A percentile compares a stretch with the other conserved stretches of the same genome.
Evolutionary conservation across 768 basidiomycete species (phyloP).

Genomic region (Lactarius hatsudake): DNA sequence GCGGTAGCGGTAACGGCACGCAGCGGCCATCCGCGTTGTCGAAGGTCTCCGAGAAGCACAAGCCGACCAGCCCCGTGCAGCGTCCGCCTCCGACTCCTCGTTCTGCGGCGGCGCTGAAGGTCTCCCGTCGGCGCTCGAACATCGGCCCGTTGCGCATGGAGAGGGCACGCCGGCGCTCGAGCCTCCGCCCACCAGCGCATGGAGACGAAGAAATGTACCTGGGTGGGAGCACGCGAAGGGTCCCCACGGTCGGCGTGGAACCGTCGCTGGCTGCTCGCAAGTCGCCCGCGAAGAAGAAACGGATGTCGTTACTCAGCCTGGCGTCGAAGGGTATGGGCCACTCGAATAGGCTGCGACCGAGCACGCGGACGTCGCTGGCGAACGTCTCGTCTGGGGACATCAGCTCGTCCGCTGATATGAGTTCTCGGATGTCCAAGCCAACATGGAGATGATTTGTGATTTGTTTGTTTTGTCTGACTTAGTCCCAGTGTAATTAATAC

Average conservation of each 20-base stretch:
- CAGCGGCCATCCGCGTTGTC: constrained; percentile 5
- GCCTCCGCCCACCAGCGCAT: constrained; percentile 71
- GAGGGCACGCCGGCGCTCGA: constrained; percentile 71
- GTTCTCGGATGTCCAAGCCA: constrained; percentile 40
- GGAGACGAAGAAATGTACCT: constrained; percentile 40
- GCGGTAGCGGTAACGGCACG: constrained; percentile 30
- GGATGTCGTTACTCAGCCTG: constrained; percentile 50
- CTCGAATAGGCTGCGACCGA: constrained; percentile 34
- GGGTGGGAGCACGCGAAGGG: constrained; percentile 39
- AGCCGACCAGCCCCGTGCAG: constrained; percentile 7
- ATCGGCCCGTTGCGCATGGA: constrained; percentile 75
- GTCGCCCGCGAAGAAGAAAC: constrained; percentile 63
- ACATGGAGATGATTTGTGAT: constrained; percentile 53
- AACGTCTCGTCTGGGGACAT: constrained; percentile 46
- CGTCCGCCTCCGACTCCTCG: constrained; percentile 15
- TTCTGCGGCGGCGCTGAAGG: constrained; percentile 32
- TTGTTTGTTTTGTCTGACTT: constrained; percentile 4
- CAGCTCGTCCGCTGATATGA: constrained; percentile 42
- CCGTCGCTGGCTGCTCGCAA: constrained; percentile 28
- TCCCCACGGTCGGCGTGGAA: constrained; percentile 34
- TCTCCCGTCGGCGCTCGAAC: constrained; percentile 61
- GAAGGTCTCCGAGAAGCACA: constrained; percentile 1
- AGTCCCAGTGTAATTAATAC: constrained; percentile 4
- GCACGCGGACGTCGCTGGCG: constrained; percentile 24
- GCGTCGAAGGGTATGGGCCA: constrained; percentile 31